phyloP scores from a whole-genome alignment of 202 grass and related monocot genomes.

The Zizania palustris region DNA sequence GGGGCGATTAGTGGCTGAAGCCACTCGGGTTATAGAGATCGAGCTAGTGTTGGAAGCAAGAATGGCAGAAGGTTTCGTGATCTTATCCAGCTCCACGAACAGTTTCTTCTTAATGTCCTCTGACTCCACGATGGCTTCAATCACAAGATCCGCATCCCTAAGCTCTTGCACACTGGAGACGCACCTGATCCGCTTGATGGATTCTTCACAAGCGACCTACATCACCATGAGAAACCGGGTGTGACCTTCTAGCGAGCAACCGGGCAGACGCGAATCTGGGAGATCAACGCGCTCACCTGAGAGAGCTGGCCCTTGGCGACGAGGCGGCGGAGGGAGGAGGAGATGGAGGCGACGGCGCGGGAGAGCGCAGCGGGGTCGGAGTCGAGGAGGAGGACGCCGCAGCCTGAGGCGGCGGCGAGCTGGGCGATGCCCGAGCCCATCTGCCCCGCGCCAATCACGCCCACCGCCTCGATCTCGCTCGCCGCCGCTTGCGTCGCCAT shows the following conservation, averaged over 20 bases:
- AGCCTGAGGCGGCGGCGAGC: constrained; percentile 71
- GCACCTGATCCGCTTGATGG: constrained; percentile 67
- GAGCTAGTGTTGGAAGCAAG: constrained; percentile 94
- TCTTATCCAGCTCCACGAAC: constrained; percentile 66
- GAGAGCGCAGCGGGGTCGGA: constrained; percentile 63
- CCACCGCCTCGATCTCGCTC: constrained; percentile 52
- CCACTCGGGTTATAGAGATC: constrained; percentile 86
- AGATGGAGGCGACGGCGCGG: constrained; percentile 61
- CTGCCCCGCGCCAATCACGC: constrained; percentile 84
- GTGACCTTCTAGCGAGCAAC: not conserved
- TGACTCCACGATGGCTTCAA: constrained; percentile 86
- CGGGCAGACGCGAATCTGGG: not conserved
- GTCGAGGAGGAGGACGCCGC: constrained; percentile 69
- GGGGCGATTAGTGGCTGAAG: constrained; percentile 72
- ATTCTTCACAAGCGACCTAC: constrained; percentile 58
- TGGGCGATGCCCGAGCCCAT: constrained; percentile 97
- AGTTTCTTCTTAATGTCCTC: constrained; percentile 88
- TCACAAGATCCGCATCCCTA: constrained; percentile 65
- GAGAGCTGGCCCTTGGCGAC: constrained; percentile 74
- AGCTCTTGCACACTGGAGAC: constrained; percentile 72
- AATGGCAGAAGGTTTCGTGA: constrained; percentile 77
- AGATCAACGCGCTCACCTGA: constrained; percentile 45
- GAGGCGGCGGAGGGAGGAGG: constrained; percentile 62
- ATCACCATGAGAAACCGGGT: not conserved
- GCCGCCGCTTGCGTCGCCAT: constrained; percentile 43